phyloP scores from a whole-genome alignment of 1,139 yeast genomes.

The Kurtzmaniella quercitrusa region DNA sequence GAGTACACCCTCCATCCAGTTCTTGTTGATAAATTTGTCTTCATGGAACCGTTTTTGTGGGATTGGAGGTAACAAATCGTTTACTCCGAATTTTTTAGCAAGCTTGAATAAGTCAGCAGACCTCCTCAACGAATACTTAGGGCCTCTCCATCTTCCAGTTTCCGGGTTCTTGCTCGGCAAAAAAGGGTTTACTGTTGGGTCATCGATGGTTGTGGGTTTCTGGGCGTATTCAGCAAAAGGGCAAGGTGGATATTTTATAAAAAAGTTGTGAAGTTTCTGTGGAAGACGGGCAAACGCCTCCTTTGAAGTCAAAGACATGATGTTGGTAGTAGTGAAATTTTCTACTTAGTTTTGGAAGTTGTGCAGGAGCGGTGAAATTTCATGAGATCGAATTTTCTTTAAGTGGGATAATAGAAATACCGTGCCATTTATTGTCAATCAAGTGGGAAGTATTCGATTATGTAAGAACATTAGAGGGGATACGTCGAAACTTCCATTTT shows the following conservation, averaged over 20 bases:
- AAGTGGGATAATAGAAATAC: too few relatives aligned
- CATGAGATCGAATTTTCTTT: too few relatives aligned
- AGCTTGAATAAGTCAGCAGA: conserved; percentile 82
- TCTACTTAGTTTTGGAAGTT: neutral
- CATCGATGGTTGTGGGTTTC: conserved; percentile 61
- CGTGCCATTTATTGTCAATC: too few relatives aligned
- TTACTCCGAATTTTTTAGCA: conserved; percentile 77
- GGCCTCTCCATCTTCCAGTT: conserved; percentile 72
- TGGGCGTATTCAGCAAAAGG: conserved; percentile 67
- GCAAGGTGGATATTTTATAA: conserved; percentile 80
- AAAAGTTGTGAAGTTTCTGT: conserved; percentile 65
- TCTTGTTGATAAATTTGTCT: conserved; percentile 69
- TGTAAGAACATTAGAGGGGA: too few relatives aligned
- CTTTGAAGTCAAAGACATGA: conserved; percentile 26
- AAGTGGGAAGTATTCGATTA: too few relatives aligned
- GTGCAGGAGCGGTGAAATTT: too few relatives aligned
- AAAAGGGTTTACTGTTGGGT: conserved; percentile 81
- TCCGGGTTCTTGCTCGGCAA: conserved; percentile 81
- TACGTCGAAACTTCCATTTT: too few relatives aligned
- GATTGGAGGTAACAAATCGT: conserved; percentile 73
- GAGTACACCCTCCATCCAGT: conserved; percentile 73
- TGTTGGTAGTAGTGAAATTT: conserved; percentile 2
- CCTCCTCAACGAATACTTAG: conserved; percentile 77
- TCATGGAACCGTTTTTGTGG: conserved; percentile 72
- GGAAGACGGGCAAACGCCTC: conserved; percentile 64